Percentiles rank a stretch among this genome's conserved stretches.
Conservation (phyloP, 208 protist genomes). For the Leishmania aethiopica region DNA sequence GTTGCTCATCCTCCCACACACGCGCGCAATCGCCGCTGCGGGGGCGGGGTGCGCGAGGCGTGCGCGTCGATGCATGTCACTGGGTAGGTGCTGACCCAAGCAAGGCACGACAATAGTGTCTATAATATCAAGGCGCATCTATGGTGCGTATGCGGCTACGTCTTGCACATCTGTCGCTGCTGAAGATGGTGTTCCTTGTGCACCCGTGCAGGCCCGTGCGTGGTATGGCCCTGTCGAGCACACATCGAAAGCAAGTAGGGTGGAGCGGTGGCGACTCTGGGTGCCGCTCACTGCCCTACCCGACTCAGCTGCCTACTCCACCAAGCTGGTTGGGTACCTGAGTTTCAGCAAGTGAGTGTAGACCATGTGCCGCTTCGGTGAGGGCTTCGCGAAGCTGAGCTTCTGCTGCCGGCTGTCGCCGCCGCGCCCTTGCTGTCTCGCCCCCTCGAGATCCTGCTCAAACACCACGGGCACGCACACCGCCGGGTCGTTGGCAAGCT, state of each 20-base stretch:
- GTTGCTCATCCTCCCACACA: not conserved
- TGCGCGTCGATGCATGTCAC: not conserved
- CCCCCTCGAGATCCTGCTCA: conserved; percentile 57
- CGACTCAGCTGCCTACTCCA: conserved; percentile 2
- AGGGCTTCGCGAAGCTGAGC: conserved; percentile 63
- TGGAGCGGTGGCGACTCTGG: not conserved
- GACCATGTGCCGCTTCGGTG: conserved; percentile 53
- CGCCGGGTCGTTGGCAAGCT: conserved; percentile 49
- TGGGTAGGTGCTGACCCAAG: not conserved
- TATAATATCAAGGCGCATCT: not conserved
- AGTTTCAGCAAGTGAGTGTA: conserved; percentile 68
- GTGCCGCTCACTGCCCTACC: too few species aligned
- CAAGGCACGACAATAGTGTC: not conserved
- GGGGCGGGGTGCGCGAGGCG: not conserved
- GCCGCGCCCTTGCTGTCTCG: conserved; percentile 15
- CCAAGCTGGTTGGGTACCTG: conserved; percentile 23
- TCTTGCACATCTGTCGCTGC: not conserved
- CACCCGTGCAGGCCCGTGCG: not conserved
- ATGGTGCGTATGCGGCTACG: not conserved
- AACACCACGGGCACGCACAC: conserved; percentile 70
- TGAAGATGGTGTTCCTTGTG: not conserved
- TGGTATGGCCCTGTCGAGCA: not conserved
- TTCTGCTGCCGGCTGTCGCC: conserved; percentile 42
- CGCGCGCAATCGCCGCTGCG: not conserved
- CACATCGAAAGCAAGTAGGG: not conserved